Conservation (phyloP, 768 basidiomycete genomes). For the Leccinum sublutescens region DNA sequence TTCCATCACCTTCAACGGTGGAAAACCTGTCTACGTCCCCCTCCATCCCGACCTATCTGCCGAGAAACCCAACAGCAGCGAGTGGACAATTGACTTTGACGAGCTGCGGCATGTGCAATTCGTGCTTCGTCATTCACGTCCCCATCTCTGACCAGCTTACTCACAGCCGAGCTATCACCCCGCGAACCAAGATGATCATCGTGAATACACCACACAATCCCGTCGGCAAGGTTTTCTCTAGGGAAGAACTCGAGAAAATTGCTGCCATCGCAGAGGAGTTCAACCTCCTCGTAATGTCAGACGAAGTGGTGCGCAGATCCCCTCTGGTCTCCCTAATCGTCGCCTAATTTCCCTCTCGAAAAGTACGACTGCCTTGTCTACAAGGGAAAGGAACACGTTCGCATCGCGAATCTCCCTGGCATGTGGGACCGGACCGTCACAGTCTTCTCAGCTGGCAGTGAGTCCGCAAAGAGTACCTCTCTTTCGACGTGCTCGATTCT, state of each 20-base stretch:
- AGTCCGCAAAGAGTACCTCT: conserved; percentile 26
- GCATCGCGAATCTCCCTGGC: conserved; percentile 91
- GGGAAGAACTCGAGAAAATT: conserved; percentile 77
- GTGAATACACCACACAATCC: conserved; percentile 98
- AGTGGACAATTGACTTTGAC: conserved; percentile 90
- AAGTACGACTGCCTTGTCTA: conserved; percentile 95
- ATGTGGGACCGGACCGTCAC: conserved; percentile 99
- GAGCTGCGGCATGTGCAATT: conserved; percentile 65
- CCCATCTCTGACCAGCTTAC: conserved; percentile 5
- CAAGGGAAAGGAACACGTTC: conserved; percentile 83
- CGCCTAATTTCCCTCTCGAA: conserved; percentile 1
- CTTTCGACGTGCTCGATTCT: neutral
- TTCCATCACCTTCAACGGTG: conserved; percentile 91
- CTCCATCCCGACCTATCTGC: conserved; percentile 76
- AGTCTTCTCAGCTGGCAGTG: conserved; percentile 93
- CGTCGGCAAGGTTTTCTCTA: conserved; percentile 94
- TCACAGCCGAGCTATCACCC: conserved; percentile 72
- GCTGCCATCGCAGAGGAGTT: conserved; percentile 87
- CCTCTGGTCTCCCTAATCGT: neutral
- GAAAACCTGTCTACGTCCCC: conserved; percentile 91
- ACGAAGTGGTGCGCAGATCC: conserved; percentile 79
- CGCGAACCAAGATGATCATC: conserved; percentile 91
- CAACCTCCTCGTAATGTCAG: conserved; percentile 89
- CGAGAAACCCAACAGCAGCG: conserved; percentile 54
- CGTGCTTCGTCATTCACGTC: neutral